Base-by-base conservation (phyloP, 345 rosid species). In the Melastoma malabathricum region DNA sequence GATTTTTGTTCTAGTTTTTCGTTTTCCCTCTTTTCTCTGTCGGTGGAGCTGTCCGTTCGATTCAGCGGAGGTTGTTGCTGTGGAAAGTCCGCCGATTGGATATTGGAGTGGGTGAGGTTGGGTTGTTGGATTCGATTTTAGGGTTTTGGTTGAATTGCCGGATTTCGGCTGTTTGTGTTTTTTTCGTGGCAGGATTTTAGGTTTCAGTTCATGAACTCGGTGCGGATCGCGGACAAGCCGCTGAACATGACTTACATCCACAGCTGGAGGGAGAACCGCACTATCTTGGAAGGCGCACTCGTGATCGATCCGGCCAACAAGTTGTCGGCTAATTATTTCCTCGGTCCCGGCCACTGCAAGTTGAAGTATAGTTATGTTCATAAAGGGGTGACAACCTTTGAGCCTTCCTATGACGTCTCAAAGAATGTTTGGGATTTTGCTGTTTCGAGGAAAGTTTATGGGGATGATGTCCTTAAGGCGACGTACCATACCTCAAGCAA, bases 171-270 rank as follows among this genome's bases (percentile, higher is more conserved):
- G 43, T 44, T 43, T 10, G 22, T 23, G 14, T 23, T 47, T 23
- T 31, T 18, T 44, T 19, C 23, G 0, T 31, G 14, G 51, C 13
- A 86, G 97, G 95, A 89, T 65, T 74, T 83, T 50, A 72, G 84
- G 68, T 89, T 89, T 68, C 97, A 83, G 84, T 89, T 89, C 57
- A 89, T 89, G 95, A 89, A 81, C 76, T 65, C 77, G 0, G 67
- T 81, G 23, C 78, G 53, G 63, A 61, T 86, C 58, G 88, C 59
- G 3, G 83, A 89, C 61, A 89, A 86, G 65, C 88, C 88, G 8
- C 72, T 89, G 84, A 81, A 82, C 57, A 46, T 89, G 60, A 83
- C 90, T 25, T 89, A 86, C 63, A 86, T 86, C 60, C 97, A 86
- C 63, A 61, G 64, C 54, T 72, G 72, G 68, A 74, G 63, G 38